phyloP scores from a whole-genome alignment of 1,284 basidiomycete species.

The Puccinia triticina region DNA sequence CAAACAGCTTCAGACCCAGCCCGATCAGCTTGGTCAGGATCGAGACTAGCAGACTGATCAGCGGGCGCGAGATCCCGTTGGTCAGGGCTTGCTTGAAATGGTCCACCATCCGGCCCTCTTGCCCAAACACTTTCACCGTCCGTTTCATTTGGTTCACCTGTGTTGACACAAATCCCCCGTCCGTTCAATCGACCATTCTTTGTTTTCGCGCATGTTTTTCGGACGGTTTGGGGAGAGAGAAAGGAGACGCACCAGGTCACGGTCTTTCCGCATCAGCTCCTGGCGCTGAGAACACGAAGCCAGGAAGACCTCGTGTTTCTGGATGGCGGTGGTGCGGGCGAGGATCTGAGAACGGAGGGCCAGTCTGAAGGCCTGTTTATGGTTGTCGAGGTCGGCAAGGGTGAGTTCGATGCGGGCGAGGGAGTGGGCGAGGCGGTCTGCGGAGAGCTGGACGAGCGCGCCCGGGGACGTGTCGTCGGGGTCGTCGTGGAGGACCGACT shows the following conservation, averaged over 20 bases:
- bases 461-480: no score
- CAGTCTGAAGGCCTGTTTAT: neutral
- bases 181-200: neutral
- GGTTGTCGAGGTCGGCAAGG: neutral
- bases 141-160: constrained; percentile 21
- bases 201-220: no score
- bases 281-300: constrained; percentile 18
- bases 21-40: constrained; percentile 3
- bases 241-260: neutral
- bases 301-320: constrained; percentile 10
- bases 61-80: constrained; percentile 20
- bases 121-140: constrained; percentile 11
- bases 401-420: neutral
- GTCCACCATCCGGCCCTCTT: constrained; percentile 1
- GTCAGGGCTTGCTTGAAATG: neutral
- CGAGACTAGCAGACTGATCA: constrained; percentile 3
- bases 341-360: neutral
- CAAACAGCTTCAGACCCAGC: neutral
- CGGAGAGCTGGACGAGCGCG: neutral
- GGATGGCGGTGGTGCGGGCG: neutral
- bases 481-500: neutral
- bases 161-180: neutral
- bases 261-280: constrained; percentile 26
- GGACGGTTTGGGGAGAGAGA: neutral
- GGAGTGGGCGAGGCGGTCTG: neutral